Evolutionary conservation across 768 basidiomycete genomes (phyloP), one percentile per base, ranked within the genome.

Genomic region (Lactarius indigo): DNA sequence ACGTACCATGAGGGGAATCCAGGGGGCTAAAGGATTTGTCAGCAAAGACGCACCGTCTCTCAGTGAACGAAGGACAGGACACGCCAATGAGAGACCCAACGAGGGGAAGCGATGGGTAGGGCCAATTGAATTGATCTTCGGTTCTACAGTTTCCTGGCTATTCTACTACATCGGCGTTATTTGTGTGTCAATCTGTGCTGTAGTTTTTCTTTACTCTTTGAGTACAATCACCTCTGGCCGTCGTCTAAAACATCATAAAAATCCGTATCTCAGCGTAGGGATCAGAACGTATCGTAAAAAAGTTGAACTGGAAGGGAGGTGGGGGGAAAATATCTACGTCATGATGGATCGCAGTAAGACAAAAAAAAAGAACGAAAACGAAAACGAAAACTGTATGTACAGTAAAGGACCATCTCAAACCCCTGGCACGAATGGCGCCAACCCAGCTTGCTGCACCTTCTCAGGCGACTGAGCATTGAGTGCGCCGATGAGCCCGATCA

Each of bases 381-480:
- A n/a, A n/a, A n/a, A 61, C 64, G 42, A 61, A 54, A 60, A 60
- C 28, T 5, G 57, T 44, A 15, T 20, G 55, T 64, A 55, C 1
- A 50, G 50, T 52, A 31, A 57, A 31, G 42, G 47, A 52, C 23
- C n/a, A 69, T 13, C 63, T 71, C 71, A 85, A 66, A 76, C 78
- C 66, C 79, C 78, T 31, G 81, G 78, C 37, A 90, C 80, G 76
- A 83, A 84, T 44, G 78, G 76, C 15, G 76, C 74, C 72, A 95
- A 79, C 31, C 94, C 94, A 8, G 91, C 87, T 6, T 89, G 91
- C 73, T 89, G 88, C 37, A 98, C 83, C 78, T 90, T 92, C 37
- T 79, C 86, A 33, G 94, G 89, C 61, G 88, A 84, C 77, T 92
- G 86, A 41, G 79, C 79, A 75, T 90, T 90, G 74, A 99, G 80